phyloP scores from a whole-genome alignment of 2,329 filamentous ascomycete genomes.

The Pseudogymnoascus sp. region DNA sequence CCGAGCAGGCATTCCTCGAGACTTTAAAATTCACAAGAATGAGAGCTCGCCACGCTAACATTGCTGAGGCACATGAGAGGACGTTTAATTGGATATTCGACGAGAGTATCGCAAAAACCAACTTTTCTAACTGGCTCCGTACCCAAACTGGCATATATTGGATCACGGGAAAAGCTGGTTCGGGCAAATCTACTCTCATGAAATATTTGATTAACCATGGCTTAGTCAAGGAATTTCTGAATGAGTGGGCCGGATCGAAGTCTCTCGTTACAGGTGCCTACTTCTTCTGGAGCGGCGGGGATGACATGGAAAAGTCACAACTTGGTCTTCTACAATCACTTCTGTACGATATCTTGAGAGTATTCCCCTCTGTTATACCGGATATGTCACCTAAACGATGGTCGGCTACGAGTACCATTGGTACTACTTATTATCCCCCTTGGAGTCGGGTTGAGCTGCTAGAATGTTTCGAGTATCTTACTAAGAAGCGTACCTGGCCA shows the following conservation, averaged over 20 bases:
- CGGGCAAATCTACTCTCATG: conserved; percentile 41
- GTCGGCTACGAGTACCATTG: not conserved
- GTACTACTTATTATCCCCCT: not conserved
- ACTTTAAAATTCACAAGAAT: conserved; percentile 1
- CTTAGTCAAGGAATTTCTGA: conserved; percentile 14
- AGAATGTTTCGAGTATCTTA: not conserved
- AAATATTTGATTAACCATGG: conserved; percentile 30
- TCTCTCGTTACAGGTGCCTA: conserved; percentile 30
- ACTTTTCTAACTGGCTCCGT: conserved; percentile 23
- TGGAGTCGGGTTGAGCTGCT: conserved; percentile 12
- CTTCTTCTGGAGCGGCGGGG: conserved; percentile 40
- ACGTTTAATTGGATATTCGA: conserved; percentile 35
- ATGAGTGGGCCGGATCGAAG: conserved; percentile 23
- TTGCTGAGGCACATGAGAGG: conserved; percentile 15
- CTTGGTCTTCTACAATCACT: not conserved
- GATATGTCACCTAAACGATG: not conserved
- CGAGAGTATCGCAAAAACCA: not conserved
- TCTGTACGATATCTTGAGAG: not conserved
- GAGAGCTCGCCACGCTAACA: conserved; percentile 12
- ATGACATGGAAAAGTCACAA: conserved; percentile 10
- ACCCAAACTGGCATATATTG: conserved; percentile 27
- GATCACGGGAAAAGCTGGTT: conserved; percentile 38
- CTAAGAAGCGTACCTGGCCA: not conserved
- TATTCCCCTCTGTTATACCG: not conserved
- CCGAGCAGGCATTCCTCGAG: not conserved